phyloP scores from a whole-genome alignment of 1,139 yeast genomes.

The Saccharomyces uvarum region DNA sequence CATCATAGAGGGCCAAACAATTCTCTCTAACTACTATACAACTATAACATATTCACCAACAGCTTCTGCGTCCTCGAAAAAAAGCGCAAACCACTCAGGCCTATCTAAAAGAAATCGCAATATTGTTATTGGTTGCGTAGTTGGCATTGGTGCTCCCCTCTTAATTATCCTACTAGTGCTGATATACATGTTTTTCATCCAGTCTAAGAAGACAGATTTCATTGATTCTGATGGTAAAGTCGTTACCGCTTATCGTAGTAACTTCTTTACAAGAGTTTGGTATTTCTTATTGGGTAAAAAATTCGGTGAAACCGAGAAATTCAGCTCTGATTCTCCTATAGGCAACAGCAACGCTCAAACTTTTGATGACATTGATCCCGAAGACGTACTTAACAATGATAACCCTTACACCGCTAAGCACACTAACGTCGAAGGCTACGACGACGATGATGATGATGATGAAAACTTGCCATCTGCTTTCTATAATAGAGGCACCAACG shows the following conservation, averaged over 20 bases:
- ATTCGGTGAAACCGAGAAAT: conserved; percentile 1
- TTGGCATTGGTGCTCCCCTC: conserved; percentile 36
- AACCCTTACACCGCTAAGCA: neutral
- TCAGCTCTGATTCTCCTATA: conserved; percentile 4
- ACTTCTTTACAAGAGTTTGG: conserved; percentile 3
- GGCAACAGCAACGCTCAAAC: neutral
- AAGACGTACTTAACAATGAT: neutral
- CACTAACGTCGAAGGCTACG: neutral
- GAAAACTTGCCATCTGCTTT: neutral
- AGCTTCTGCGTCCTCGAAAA: conserved; percentile 10
- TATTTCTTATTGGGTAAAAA: conserved; percentile 3
- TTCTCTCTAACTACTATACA: conserved; percentile 29
- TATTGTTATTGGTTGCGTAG: conserved; percentile 43
- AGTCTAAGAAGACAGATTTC: conserved; percentile 30
- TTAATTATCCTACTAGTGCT: conserved; percentile 16
- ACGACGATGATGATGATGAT: conserved; percentile 2
- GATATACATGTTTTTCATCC: conserved; percentile 28
- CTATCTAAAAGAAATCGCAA: conserved; percentile 37
- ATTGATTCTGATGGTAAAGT: conserved; percentile 38
- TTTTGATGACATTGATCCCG: neutral
- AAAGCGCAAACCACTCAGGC: conserved; percentile 23
- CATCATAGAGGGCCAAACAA: conserved; percentile 29
- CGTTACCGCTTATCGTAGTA: conserved; percentile 27
- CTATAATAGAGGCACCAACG: neutral
- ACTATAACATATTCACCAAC: conserved; percentile 24